A percentile compares a stretch with the other conserved stretches of the same genome.
Conservation (phyloP, 2,329 filamentous ascomycete genomes). For the Microcyclospora tardicrescens region DNA sequence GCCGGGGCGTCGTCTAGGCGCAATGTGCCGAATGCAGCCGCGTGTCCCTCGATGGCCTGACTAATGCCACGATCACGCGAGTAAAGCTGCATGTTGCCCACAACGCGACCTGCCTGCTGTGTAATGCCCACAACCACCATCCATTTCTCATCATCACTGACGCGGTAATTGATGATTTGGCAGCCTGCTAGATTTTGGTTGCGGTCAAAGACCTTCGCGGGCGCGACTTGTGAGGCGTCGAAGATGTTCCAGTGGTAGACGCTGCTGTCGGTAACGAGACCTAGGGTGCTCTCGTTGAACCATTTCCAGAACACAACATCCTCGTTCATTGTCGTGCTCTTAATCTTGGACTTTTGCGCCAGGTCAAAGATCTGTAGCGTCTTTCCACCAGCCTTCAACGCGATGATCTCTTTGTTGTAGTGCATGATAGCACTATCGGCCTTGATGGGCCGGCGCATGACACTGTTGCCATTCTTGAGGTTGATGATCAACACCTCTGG, state of each 20-base stretch:
- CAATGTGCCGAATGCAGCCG: slow-evolving; percentile 83
- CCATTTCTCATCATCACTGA: slow-evolving; percentile 93
- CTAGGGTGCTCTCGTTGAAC: slow-evolving; percentile 80
- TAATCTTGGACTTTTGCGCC: slow-evolving; percentile 83
- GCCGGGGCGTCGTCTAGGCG: slow-evolving; percentile 76
- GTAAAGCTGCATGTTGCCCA: slow-evolving; percentile 93
- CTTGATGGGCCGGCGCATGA: slow-evolving; percentile 90
- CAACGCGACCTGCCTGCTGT: slow-evolving; percentile 81
- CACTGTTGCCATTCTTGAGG: slow-evolving; percentile 93
- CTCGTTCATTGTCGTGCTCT: slow-evolving; percentile 91
- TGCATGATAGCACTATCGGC: slow-evolving; percentile 99
- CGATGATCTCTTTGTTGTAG: slow-evolving; percentile 86
- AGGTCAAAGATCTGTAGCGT: slow-evolving; percentile 98
- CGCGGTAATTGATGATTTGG: slow-evolving; percentile 99
- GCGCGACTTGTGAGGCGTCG: slow-evolving; percentile 63
- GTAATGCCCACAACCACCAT: slow-evolving; percentile 96
- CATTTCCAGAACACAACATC: slow-evolving; percentile 99
- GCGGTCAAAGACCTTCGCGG: slow-evolving; percentile 87
- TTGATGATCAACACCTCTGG: slow-evolving; percentile 96
- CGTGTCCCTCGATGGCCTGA: slow-evolving; percentile 94
- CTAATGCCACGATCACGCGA: slow-evolving; percentile 93
- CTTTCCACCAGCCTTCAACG: slow-evolving; percentile 82
- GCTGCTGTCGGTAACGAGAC: slow-evolving; percentile 77
- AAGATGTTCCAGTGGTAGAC: slow-evolving; percentile 98
- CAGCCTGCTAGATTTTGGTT: slow-evolving; percentile 79